phyloP scores from a whole-genome alignment of 2,329 filamentous ascomycete species.

The Pseudogymnoascus sp. region DNA sequence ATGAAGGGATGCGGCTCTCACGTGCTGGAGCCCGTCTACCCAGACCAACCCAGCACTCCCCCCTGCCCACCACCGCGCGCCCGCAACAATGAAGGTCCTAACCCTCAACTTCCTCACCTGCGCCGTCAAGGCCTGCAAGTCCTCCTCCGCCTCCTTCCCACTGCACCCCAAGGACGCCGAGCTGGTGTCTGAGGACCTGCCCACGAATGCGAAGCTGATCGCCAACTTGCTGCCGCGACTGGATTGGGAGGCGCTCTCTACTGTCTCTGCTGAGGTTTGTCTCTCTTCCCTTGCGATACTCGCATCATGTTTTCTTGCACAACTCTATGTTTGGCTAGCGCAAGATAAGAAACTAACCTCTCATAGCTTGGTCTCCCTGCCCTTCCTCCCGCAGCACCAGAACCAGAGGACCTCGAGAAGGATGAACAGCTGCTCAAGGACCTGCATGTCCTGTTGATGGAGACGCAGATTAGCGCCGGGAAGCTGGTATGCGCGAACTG shows the following conservation, averaged over 20 bases:
- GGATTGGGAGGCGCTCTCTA: conserved; percentile 77
- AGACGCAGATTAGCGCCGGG: conserved; percentile 84
- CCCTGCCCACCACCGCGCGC: neutral
- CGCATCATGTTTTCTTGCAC: neutral
- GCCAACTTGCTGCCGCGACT: conserved; percentile 78
- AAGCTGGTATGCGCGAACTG: conserved; percentile 87
- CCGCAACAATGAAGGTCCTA: conserved; percentile 72
- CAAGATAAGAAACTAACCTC: conserved; percentile 18
- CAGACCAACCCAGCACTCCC: neutral
- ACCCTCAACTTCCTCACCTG: conserved; percentile 96
- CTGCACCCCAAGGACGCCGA: conserved; percentile 89
- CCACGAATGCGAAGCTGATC: conserved; percentile 73
- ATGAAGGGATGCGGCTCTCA: conserved; percentile 66
- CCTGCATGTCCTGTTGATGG: conserved; percentile 72
- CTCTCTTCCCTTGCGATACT: conserved; percentile 10
- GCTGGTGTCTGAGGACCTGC: conserved; percentile 75
- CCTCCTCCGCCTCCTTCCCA: conserved; percentile 70
- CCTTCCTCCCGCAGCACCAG: conserved; percentile 59
- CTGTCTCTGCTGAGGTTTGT: conserved; percentile 68
- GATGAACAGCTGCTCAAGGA: conserved; percentile 68
- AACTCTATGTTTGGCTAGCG: neutral
- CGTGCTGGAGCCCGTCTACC: conserved; percentile 41
- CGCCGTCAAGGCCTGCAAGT: conserved; percentile 91
- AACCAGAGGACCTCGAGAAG: conserved; percentile 51
- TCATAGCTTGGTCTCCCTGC: conserved; percentile 71